A percentile compares a stretch with the other conserved stretches of the same genome.
Conservation (phyloP, 2,329 filamentous ascomycete genomes). For the Mycosphaerella sp. region DNA sequence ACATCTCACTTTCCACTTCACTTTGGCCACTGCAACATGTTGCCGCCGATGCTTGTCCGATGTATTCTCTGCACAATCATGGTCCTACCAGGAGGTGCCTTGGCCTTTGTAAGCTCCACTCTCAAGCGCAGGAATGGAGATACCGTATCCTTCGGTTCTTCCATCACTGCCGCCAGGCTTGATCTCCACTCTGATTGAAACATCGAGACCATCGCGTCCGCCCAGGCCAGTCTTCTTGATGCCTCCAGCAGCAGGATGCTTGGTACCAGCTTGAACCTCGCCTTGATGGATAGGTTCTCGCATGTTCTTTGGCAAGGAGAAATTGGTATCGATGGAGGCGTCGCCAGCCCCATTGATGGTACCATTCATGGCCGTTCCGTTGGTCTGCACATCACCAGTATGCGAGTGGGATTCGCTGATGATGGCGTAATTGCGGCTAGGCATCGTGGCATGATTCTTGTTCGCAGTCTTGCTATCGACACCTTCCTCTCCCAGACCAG, state of each 20-base stretch:
- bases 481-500: slow-evolving; percentile 39
- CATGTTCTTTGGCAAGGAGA: slow-evolving; percentile 46
- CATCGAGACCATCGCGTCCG: slow-evolving; percentile 43
- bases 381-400: slow-evolving; percentile 23
- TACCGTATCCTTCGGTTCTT: slow-evolving; percentile 46
- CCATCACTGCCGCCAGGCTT: slow-evolving; percentile 40
- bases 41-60: too few species aligned
- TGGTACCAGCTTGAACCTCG: slow-evolving; percentile 71
- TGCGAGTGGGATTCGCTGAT: slow-evolving; percentile 48
- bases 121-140: slow-evolving; percentile 43
- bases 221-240: slow-evolving; percentile 39
- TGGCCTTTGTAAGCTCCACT: slow-evolving; percentile 23
- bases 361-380: slow-evolving; percentile 23
- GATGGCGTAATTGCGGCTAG: slow-evolving; percentile 59
- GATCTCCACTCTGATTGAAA: slow-evolving; percentile 46
- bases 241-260: slow-evolving; percentile 63
- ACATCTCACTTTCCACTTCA: too few species aligned
- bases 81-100: slow-evolving; percentile 28
- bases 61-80: neutral
- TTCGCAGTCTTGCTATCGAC: slow-evolving; percentile 56
- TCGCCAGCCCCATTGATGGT: slow-evolving; percentile 14
- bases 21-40: too few species aligned
- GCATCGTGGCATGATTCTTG: slow-evolving; percentile 82
- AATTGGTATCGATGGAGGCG: slow-evolving; percentile 37
- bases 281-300: slow-evolving; percentile 68